Percentiles rank a stretch among this genome's conserved stretches.
These are phyloP conservation scores for Galeopsis tetrahit DNA, from an alignment of 257 asterid genomes.

Conservation along the genomic window DNA sequence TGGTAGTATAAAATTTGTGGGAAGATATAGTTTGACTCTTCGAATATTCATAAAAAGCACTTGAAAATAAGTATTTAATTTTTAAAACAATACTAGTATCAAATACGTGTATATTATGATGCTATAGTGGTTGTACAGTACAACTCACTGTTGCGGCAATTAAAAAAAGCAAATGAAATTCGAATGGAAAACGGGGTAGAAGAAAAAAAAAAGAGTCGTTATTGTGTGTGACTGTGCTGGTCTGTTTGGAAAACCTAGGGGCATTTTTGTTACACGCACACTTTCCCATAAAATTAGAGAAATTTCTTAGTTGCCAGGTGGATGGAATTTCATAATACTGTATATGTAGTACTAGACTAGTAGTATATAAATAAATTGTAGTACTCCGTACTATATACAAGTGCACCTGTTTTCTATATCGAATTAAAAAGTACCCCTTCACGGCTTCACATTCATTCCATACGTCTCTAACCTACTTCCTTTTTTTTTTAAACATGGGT, in stretches of 20 bases:
- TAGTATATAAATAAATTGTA: too few relatives aligned
- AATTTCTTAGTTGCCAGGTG: too few relatives aligned
- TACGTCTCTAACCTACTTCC: too few relatives aligned
- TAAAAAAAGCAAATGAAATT: not conserved
- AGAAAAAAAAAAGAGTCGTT: slow-evolving; percentile 43
- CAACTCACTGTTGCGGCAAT: not conserved
- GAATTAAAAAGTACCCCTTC: too few relatives aligned
- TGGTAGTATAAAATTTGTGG: not conserved
- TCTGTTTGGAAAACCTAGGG: slow-evolving; percentile 29
- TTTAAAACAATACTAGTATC: not conserved
- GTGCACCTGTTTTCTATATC: too few relatives aligned
- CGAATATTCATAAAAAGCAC: slow-evolving; percentile 22
- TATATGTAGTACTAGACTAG: too few relatives aligned
- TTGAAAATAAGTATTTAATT: not conserved
- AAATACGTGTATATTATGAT: not conserved
- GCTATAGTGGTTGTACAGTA: slow-evolving; percentile 24
- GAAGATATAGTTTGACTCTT: slow-evolving; percentile 29
- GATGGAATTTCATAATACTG: too few relatives aligned
- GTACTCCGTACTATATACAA: too few relatives aligned
- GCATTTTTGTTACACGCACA: slow-evolving; percentile 36
- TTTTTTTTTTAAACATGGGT: too few relatives aligned
- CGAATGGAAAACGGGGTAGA: not conserved
- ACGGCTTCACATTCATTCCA: too few relatives aligned
- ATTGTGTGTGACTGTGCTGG: not conserved
- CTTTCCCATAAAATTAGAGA: slow-evolving; percentile 9